Evolutionary conservation across 2,329 filamentous ascomycete species (phyloP).

Genomic region (Sclerotinia sclerotiorum): DNA sequence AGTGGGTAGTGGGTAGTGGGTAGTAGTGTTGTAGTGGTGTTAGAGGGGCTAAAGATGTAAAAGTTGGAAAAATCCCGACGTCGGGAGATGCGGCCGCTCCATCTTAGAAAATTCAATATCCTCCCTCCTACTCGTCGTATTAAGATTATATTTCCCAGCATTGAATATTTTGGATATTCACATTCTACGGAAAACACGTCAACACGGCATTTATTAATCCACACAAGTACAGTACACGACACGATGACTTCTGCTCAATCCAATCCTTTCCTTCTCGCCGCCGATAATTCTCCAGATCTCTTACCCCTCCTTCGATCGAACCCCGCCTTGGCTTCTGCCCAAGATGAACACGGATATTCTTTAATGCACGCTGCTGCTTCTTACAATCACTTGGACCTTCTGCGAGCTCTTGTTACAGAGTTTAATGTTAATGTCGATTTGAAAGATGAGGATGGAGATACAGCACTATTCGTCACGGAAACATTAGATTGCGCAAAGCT

Average conservation of each 20-base stretch:
- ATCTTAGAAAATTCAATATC: not conserved
- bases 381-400: slow-evolving; percentile 81
- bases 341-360: slow-evolving; percentile 93
- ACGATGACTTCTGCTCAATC: slow-evolving; percentile 29
- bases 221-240: not conserved
- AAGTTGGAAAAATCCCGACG: not conserved
- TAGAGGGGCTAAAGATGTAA: not conserved
- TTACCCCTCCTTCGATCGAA: slow-evolving; percentile 71
- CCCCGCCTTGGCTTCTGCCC: slow-evolving; percentile 71
- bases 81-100: slow-evolving; percentile 11
- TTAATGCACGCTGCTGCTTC: slow-evolving; percentile 90
- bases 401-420: slow-evolving; percentile 72
- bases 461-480: slow-evolving; percentile 91
- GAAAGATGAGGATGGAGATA: slow-evolving; percentile 88
- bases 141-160: not conserved
- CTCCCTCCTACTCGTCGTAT: not conserved
- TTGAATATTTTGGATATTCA: not conserved
- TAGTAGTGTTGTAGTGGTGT: too few relatives aligned
- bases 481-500: slow-evolving; percentile 73
- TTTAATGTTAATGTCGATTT: slow-evolving; percentile 79
- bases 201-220: not conserved
- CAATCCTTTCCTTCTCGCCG: slow-evolving; percentile 76
- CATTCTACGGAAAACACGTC: not conserved
- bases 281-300: slow-evolving; percentile 75
- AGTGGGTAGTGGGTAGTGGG: too few relatives aligned